A percentile compares a stretch with the other conserved stretches of the same genome.
Conservation (phyloP, 2,329 filamentous ascomycete species). For the Penicillium sp. region DNA sequence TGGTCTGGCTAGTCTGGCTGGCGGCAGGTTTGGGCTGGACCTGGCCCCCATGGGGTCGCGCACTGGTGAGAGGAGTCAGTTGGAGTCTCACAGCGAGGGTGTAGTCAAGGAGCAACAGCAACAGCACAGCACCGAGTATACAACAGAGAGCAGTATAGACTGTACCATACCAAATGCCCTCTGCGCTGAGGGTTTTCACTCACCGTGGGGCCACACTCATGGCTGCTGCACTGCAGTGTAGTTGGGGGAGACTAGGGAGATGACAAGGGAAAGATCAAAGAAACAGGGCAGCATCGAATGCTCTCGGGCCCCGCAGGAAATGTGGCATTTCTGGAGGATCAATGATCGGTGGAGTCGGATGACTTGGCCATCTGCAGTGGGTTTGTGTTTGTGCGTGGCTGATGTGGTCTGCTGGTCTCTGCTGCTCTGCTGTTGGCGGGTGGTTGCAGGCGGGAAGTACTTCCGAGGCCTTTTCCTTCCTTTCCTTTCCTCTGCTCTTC, state of each 20-base stretch:
- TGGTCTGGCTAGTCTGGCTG: constrained; percentile 7
- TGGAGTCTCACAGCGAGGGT: too few species aligned
- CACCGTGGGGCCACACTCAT: neutral
- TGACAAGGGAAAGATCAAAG: neutral
- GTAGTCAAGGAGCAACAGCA: too few species aligned
- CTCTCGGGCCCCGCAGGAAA: neutral
- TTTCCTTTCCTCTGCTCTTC: neutral
- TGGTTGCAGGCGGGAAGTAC: neutral
- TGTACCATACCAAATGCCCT: too few species aligned
- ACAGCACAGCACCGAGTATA: neutral
- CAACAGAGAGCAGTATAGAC: too few species aligned
- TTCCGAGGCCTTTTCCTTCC: neutral
- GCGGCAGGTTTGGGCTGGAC: neutral
- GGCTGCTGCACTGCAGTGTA: neutral
- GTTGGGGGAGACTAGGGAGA: neutral
- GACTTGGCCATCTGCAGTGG: neutral
- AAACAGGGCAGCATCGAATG: neutral
- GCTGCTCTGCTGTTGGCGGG: neutral
- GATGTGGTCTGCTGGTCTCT: neutral
- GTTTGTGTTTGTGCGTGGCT: neutral
- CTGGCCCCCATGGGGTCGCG: neutral
- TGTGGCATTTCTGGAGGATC: too few species aligned
- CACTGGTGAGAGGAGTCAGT: too few species aligned
- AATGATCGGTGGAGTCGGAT: neutral
- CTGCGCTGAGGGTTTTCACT: neutral